Base-by-base conservation (phyloP, 768 basidiomycete species). In the Suillus hirtellus region DNA sequence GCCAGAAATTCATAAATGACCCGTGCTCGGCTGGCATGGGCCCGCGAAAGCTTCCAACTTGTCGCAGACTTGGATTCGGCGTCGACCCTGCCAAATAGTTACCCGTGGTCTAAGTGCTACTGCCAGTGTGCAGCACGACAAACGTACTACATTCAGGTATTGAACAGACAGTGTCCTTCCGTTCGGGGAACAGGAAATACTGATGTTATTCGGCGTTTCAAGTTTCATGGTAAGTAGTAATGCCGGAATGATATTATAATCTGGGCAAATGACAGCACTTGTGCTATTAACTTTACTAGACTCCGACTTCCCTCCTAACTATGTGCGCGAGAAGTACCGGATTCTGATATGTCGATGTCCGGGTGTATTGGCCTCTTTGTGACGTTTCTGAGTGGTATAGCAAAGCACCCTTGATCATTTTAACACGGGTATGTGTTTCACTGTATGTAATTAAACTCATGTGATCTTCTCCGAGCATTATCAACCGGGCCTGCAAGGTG, bases 371-470 rank as follows among this genome's bases (percentile, higher is more conserved):
- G 6, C 31, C 34, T 53, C 52, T 53, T 53, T 19, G 34, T 6
- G 52, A 53, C 31, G 10, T 35, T 53, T 53, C 34, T 53, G 11
- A 12, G 52, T n/a, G 38, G 37, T 27, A 38, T 17, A 9, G 24
- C 38, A 27, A 24, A 56, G 37, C 38, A 56, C 21, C 15, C 21
- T 40, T 56, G 2, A 56, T 38, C 2, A 17, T 10, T 38, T 27
- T 17, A 27, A 38, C 55, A 40, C 14, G 55, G 52, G 37, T 56
- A 27, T 17, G 55, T 56, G 55, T 38, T 19, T 56, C 37, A 56
- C 24, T 4, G 38, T 40, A 56, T 40, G 38, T 56, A 56, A 56
- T 56, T 40, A 56, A 56, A 56, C 52, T 53, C 52, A 35, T 53
- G 38, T 24, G 55, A 11, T 40, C 55, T 56, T 56, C 38, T 56